Conservation (phyloP, 1,284 basidiomycete genomes). For the Trichosporon faecale region DNA sequence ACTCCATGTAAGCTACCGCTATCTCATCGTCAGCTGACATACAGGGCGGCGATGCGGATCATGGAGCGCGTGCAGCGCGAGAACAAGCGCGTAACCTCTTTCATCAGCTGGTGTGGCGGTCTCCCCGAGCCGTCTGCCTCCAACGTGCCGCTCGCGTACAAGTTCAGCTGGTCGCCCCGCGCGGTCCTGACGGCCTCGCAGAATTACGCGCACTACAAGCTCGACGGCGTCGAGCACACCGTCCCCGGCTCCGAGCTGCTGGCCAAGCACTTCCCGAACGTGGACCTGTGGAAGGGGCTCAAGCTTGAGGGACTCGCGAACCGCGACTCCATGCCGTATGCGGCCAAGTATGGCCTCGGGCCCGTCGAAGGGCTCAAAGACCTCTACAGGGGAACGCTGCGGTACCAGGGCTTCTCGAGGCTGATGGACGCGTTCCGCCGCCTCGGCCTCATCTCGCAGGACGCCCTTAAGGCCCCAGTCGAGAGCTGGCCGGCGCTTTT, state of each 20-base stretch:
- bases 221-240: slow-evolving; percentile 58
- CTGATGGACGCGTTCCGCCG: slow-evolving; percentile 71
- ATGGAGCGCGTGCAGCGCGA: slow-evolving; percentile 61
- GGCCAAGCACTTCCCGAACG: slow-evolving; percentile 60
- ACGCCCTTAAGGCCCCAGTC: slow-evolving; percentile 37
- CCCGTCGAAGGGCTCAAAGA: slow-evolving; percentile 59
- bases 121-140: slow-evolving; percentile 73
- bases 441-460: slow-evolving; percentile 67
- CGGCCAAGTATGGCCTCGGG: slow-evolving; percentile 66
- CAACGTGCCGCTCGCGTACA: slow-evolving; percentile 74
- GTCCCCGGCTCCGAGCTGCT: slow-evolving; percentile 62
- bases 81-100: slow-evolving; percentile 67
- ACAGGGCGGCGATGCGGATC: slow-evolving; percentile 75
- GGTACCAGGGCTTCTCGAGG: slow-evolving; percentile 82
- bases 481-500: slow-evolving; percentile 34
- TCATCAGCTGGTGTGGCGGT: slow-evolving; percentile 91
- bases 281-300: slow-evolving; percentile 67
- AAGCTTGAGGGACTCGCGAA: slow-evolving; percentile 85
- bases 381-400: slow-evolving; percentile 79
- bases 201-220: slow-evolving; percentile 70
- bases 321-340: slow-evolving; percentile 77
- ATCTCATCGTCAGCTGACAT: slow-evolving; percentile 8
- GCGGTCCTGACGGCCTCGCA: slow-evolving; percentile 80
- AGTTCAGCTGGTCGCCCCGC: slow-evolving; percentile 91
- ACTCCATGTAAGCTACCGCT: slow-evolving; percentile 60